phyloP scores from a whole-genome alignment of 2,329 filamentous ascomycete genomes.

The Hypocreales sp. region DNA sequence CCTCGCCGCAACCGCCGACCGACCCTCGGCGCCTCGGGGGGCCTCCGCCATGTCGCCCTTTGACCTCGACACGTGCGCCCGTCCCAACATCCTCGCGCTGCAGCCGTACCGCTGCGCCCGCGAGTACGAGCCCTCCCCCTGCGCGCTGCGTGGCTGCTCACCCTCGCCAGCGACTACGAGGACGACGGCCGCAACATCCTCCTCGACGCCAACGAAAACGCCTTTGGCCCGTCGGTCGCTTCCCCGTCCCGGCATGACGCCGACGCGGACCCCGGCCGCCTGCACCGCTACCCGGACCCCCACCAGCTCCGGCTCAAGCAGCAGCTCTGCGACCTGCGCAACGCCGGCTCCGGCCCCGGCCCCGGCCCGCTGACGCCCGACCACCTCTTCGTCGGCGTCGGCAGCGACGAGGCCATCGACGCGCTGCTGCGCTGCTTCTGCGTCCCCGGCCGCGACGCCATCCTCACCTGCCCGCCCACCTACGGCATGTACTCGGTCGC shows the following conservation, averaged over 20 bases:
- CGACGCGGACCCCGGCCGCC: conserved; percentile 55
- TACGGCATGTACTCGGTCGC: conserved; percentile 98
- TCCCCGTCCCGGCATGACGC: conserved; percentile 24
- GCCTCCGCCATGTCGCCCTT: conserved; percentile 44
- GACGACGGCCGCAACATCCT: conserved; percentile 93
- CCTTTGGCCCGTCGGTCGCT: conserved; percentile 69
- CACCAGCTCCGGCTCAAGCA: conserved; percentile 83
- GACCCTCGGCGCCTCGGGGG: too few relatives aligned
- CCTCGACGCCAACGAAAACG: conserved; percentile 96
- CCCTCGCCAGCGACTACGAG: conserved; percentile 71
- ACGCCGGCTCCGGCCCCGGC: conserved; percentile 65
- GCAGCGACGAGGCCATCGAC: conserved; percentile 94
- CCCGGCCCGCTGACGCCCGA: conserved; percentile 54
- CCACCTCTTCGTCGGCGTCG: conserved; percentile 88
- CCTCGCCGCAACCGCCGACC: too few relatives aligned
- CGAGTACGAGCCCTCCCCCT: conserved; percentile 45
- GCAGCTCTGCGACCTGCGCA: conserved; percentile 73
- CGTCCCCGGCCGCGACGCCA: conserved; percentile 69
- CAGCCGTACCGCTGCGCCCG: conserved; percentile 69
- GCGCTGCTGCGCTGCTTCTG: conserved; percentile 90
- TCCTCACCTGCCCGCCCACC: conserved; percentile 88
- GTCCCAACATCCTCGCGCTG: conserved; percentile 61
- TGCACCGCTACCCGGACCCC: conserved; percentile 93
- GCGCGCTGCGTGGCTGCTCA: too few relatives aligned
- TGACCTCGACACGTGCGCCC: conserved; percentile 57